phyloP scores from a whole-genome alignment of 495 filamentous ascomycete genomes.

The Penicillium pancosmium region DNA sequence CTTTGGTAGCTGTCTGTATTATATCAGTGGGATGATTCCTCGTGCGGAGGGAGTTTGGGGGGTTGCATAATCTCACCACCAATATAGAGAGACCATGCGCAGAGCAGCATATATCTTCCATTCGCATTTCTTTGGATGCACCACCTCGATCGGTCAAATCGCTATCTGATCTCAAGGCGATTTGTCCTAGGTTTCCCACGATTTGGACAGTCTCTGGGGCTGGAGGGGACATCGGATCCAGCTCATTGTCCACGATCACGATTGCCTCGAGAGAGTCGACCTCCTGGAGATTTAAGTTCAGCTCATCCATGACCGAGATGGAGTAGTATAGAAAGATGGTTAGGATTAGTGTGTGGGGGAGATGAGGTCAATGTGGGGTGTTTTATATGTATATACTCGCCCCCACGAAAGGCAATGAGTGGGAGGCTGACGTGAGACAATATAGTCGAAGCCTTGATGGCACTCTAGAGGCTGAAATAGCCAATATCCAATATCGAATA shows the following conservation, averaged over 20 bases:
- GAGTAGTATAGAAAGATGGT: neutral
- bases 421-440: no score
- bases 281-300: constrained; percentile 36
- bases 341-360: no score
- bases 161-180: constrained; percentile 37
- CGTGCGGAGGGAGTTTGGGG: neutral
- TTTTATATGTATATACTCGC: no score
- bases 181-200: constrained; percentile 42
- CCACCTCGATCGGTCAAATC: constrained; percentile 42
- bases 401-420: no score
- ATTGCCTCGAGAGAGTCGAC: constrained; percentile 51
- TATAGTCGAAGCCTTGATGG: no score
- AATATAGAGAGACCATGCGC: constrained; percentile 63
- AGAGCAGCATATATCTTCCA: constrained; percentile 62
- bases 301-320: neutral
- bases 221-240: constrained; percentile 57
- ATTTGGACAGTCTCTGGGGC: constrained; percentile 52
- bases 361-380: no score
- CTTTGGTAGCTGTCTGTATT: constrained; percentile 55
- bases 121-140: constrained; percentile 48
- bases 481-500: no score
- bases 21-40: neutral
- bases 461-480: no score
- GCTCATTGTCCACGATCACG: constrained; percentile 59
- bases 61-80: constrained; percentile 38